These are phyloP conservation scores for Basidiobolus heterosporus DNA, from an alignment of 371 early-diverging fungal genomes.

Conservation along the genomic window DNA sequence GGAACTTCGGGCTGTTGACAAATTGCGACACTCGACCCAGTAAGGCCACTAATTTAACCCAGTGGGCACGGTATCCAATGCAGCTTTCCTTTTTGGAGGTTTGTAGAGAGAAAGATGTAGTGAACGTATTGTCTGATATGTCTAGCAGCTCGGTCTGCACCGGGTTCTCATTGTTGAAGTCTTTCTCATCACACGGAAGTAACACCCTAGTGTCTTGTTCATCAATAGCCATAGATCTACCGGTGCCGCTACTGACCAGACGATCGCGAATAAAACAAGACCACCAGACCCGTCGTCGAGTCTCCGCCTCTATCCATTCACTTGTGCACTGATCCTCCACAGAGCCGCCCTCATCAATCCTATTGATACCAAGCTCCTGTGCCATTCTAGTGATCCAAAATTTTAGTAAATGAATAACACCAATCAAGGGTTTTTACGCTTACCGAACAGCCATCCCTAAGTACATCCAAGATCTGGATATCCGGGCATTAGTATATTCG, in stretches of 20 bases:
- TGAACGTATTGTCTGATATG: too few species aligned
- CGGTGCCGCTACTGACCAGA: slow-evolving; percentile 17
- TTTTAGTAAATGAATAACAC: too few species aligned
- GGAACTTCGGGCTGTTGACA: too few species aligned
- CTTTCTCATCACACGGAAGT: neutral
- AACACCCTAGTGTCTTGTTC: slow-evolving; percentile 26
- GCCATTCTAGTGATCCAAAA: slow-evolving; percentile 17
- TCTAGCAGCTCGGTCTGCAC: too few species aligned
- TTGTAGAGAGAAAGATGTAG: too few species aligned
- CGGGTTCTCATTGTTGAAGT: neutral
- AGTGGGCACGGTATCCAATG: too few species aligned
- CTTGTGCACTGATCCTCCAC: slow-evolving; percentile 8
- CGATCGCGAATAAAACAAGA: slow-evolving; percentile 39
- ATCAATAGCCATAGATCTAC: slow-evolving; percentile 26
- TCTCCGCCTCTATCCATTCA: slow-evolving; percentile 29
- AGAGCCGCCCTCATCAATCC: slow-evolving; percentile 21
- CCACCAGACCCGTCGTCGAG: slow-evolving; percentile 43
- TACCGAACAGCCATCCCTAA: slow-evolving; percentile 33
- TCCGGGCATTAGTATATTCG: neutral
- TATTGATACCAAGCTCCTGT: slow-evolving; percentile 47
- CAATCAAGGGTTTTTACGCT: too few species aligned
- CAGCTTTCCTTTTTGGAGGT: too few species aligned
- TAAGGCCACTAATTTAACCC: too few species aligned
- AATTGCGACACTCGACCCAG: too few species aligned
- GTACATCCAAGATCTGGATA: slow-evolving; percentile 16